phyloP scores from a whole-genome alignment of 805 yeast genomes.

The Barnettozyma californica region DNA sequence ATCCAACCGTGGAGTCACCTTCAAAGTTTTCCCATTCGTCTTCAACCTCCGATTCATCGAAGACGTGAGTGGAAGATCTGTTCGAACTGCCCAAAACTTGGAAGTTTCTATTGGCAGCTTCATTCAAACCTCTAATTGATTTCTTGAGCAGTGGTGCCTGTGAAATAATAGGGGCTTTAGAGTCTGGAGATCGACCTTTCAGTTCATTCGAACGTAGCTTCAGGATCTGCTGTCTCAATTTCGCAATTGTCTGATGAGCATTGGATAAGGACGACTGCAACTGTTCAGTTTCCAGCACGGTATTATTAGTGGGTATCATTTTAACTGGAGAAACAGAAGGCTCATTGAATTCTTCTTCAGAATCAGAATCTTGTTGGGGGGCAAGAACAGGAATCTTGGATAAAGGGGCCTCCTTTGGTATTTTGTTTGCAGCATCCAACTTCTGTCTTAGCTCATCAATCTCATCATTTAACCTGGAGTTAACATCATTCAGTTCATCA shows the following conservation, averaged over 20 bases:
- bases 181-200: slow-evolving; percentile 16
- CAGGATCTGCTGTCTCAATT: slow-evolving; percentile 38
- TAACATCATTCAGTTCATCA: slow-evolving; percentile 62
- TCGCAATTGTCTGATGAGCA: slow-evolving; percentile 59
- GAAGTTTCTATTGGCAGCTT: slow-evolving; percentile 11
- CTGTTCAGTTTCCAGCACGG: slow-evolving; percentile 59
- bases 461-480: slow-evolving; percentile 49
- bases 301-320: slow-evolving; percentile 34
- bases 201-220: slow-evolving; percentile 25
- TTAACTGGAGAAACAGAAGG: slow-evolving; percentile 33
- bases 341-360: slow-evolving; percentile 34
- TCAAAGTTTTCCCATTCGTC: slow-evolving; percentile 27
- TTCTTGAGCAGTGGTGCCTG: slow-evolving; percentile 11
- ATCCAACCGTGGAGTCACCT: slow-evolving; percentile 17
- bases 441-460: slow-evolving; percentile 24
- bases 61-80: slow-evolving; percentile 21
- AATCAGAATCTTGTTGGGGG: slow-evolving; percentile 25
- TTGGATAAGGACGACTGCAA: slow-evolving; percentile 57
- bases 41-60: slow-evolving; percentile 19
- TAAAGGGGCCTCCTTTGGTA: slow-evolving; percentile 14
- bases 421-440: slow-evolving; percentile 14
- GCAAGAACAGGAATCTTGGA: slow-evolving; percentile 20
- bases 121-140: slow-evolving; percentile 7
- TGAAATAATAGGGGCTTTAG: slow-evolving; percentile 6
- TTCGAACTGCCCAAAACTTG: slow-evolving; percentile 20